These are phyloP conservation scores for Pseudogymnoascus sp. DNA, from an alignment of 2,329 filamentous ascomycete species.

Conservation along the genomic window DNA sequence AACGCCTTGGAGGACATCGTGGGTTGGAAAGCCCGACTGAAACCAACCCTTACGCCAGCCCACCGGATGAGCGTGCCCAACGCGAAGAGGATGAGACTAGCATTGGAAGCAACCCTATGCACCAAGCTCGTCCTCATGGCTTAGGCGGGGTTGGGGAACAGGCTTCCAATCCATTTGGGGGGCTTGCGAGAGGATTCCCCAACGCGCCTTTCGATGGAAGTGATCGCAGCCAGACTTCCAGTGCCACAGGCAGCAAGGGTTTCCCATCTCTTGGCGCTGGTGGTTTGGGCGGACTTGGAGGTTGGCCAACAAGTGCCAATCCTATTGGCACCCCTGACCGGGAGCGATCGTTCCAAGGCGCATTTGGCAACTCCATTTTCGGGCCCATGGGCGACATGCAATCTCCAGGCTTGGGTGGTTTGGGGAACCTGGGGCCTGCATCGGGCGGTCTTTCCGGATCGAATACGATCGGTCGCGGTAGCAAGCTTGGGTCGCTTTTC, in stretches of 20 bases:
- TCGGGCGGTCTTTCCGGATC: slow-evolving; percentile 44
- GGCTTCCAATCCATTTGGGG: slow-evolving; percentile 43
- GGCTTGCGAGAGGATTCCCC: slow-evolving; percentile 43
- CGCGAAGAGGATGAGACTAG: slow-evolving; percentile 43
- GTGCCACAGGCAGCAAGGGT: slow-evolving; percentile 63
- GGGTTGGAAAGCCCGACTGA: slow-evolving; percentile 69
- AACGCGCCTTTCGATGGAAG: slow-evolving; percentile 49
- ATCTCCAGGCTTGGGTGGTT: slow-evolving; percentile 57
- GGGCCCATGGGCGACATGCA: slow-evolving; percentile 69
- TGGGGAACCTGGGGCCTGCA: slow-evolving; percentile 60
- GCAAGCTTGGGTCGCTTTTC: slow-evolving; percentile 81
- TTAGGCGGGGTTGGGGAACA: slow-evolving; percentile 45
- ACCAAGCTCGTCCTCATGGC: slow-evolving; percentile 42
- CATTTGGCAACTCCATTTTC: slow-evolving; percentile 74
- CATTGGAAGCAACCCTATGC: slow-evolving; percentile 21
- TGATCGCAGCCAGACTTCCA: slow-evolving; percentile 89
- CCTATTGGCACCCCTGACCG: slow-evolving; percentile 61
- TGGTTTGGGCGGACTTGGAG: slow-evolving; percentile 36
- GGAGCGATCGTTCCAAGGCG: slow-evolving; percentile 47
- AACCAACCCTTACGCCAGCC: slow-evolving; percentile 93
- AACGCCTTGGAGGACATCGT: slow-evolving; percentile 46
- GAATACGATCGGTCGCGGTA: slow-evolving; percentile 63
- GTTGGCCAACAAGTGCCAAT: slow-evolving; percentile 42
- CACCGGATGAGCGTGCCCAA: slow-evolving; percentile 63
- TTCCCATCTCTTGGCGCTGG: slow-evolving; percentile 55